Percentiles rank a stretch among this genome's conserved stretches.
Evolutionary conservation across 768 basidiomycete genomes (phyloP).

Genomic region (Amanita phalloides): DNA sequence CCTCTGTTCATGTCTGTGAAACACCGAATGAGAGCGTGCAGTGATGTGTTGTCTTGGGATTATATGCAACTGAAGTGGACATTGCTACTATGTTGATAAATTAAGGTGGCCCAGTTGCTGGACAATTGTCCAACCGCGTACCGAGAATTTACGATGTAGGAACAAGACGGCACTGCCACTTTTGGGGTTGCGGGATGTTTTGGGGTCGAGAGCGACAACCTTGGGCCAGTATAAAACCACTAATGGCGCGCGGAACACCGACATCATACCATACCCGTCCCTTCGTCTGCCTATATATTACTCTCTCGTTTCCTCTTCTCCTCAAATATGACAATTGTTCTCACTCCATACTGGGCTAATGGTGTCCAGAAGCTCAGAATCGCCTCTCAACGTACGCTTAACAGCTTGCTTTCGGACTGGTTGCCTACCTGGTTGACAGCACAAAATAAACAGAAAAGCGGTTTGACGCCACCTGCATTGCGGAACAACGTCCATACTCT

Average conservation of each 20-base stretch:
- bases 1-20: too few species aligned
- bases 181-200: constrained; percentile 1
- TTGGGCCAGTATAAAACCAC: constrained; percentile 1
- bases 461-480: constrained; percentile 51
- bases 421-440: constrained; percentile 19
- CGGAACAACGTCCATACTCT: constrained; percentile 38
- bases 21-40: too few species aligned
- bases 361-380: constrained; percentile 64
- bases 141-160: background rate
- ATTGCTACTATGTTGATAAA: too few species aligned
- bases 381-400: constrained; percentile 41
- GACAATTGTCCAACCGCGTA: background rate
- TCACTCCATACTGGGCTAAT: constrained; percentile 64
- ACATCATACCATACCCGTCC: constrained; percentile 1
- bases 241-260: background rate
- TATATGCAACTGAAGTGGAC: background rate
- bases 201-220: background rate
- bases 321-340: constrained; percentile 41
- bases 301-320: background rate
- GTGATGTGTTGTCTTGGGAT: background rate
- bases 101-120: too few species aligned
- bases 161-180: background rate
- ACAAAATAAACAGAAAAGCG: constrained; percentile 32
- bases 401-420: constrained; percentile 5
- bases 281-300: constrained; percentile 4